phyloP scores from a whole-genome alignment of 2,329 filamentous ascomycete genomes.

The Clarireedia hainanense region DNA sequence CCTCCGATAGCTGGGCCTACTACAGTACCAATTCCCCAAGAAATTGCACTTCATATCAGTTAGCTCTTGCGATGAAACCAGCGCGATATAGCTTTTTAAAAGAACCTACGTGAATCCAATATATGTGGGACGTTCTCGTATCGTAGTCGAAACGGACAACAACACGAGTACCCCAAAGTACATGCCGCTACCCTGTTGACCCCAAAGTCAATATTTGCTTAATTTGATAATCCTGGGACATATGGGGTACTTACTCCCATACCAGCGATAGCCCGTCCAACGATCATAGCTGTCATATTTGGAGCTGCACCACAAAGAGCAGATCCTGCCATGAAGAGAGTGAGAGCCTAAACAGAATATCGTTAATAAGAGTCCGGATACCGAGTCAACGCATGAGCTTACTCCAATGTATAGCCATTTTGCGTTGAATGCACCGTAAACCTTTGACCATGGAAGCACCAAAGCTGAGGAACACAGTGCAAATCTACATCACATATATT shows the following conservation, averaged over 20 bases:
- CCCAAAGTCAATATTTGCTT: too few species aligned
- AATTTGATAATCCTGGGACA: too few species aligned
- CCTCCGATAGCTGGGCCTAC: conserved; percentile 14
- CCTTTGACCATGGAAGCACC: too few species aligned
- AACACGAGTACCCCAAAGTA: conserved; percentile 40
- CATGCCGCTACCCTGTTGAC: conserved; percentile 32
- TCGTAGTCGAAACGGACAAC: conserved; percentile 32
- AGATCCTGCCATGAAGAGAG: conserved; percentile 28
- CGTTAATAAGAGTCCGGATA: background rate
- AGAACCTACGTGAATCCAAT: background rate
- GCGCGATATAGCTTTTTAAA: background rate
- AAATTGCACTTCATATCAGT: background rate
- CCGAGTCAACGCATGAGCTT: conserved; percentile 15
- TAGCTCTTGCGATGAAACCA: background rate
- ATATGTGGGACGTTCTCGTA: conserved; percentile 28
- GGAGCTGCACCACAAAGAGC: conserved; percentile 30
- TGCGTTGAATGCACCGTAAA: conserved; percentile 28
- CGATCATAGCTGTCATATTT: conserved; percentile 38
- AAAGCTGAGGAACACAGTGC: too few species aligned
- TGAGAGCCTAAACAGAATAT: background rate
- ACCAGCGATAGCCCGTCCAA: conserved; percentile 38
- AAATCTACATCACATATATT: too few species aligned
- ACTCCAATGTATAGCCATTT: conserved; percentile 27
- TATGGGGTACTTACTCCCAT: conserved; percentile 26
- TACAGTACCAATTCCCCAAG: background rate